Base-by-base conservation (phyloP, 352 stramenopile species). In the Aphanomyces astaci region DNA sequence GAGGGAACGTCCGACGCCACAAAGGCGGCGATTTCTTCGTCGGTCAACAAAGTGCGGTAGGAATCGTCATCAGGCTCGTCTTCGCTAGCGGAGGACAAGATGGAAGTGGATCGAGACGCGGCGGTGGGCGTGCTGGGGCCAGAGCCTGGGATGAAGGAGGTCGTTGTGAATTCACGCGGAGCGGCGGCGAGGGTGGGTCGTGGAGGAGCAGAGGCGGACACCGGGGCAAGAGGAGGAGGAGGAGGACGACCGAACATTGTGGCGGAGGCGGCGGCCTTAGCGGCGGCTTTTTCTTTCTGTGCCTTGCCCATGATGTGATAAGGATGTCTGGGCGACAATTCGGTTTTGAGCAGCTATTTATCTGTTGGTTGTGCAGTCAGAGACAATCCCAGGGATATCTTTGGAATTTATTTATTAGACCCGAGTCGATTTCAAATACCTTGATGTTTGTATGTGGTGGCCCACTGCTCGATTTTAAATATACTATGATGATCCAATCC, bases 281-380 rank as follows among this genome's bases (percentile, higher is more conserved):
- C 79, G 55, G 82, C 82, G 56, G 84, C 81, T 40, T 76, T 77
- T 63, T 79, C 75, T 56, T 81, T 79, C 70, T 90, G 82, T 75
- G 73, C 82, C 71, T 90, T 90, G 72, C 82, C 82, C 82, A 90
- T 90, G 48, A 43, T 43, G n/a, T n/a, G 36, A 43, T 43, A 15
- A 55, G 17, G 55, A 45, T 54, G 28, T 19, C 4, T 24, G 45
- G 45, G 45, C 9, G 22, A 9, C 0, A 36, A 59, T 68, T 68
- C 62, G 39, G 43, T 31, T 62, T 5, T 68, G 62, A 63, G 17
- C 30, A 63, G 15, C 22, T 36, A 7, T n/a, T n/a, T 22, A 36
- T 36, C 36, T 30, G 11, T 59, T 30, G 46, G 51, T 59, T 30
- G 51, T 36, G 22, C 36, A 59, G 31, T 27, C 51, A n/a, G 27